Percentiles rank a stretch among this genome's conserved stretches.
phyloP scores from a whole-genome alignment of 306 rosid species.

The Datisca glomerata region DNA sequence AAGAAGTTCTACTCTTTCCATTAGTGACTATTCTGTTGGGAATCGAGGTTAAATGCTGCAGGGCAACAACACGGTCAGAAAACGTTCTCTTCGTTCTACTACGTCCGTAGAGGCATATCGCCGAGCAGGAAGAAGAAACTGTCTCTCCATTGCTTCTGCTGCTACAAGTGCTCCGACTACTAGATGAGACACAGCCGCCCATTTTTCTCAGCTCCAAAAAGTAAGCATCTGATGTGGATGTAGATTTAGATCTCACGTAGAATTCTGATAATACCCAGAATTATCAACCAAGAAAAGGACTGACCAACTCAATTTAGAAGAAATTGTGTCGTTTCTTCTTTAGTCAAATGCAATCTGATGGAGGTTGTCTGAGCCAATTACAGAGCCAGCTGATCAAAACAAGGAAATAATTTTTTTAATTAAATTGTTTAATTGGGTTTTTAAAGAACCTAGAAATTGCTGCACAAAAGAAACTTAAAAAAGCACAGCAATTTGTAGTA shows the following conservation, averaged over 20 bases:
- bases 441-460: constrained; percentile 22
- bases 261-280: constrained; percentile 21
- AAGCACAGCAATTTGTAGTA: constrained; percentile 4
- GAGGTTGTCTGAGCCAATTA: constrained; percentile 6
- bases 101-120: constrained; percentile 21
- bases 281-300: constrained; percentile 32
- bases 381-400: constrained; percentile 36
- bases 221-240: constrained; percentile 24
- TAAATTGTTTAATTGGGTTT: constrained; percentile 20
- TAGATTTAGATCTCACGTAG: constrained; percentile 37
- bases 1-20: constrained; percentile 75
- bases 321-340: constrained; percentile 18
- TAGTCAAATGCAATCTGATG: constrained; percentile 25
- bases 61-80: constrained; percentile 51
- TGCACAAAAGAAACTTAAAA: constrained; percentile 13
- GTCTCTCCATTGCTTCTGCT: constrained; percentile 65
- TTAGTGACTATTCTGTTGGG: constrained; percentile 62
- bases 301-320: constrained; percentile 12
- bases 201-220: constrained; percentile 52
- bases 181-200: constrained; percentile 85
- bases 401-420: constrained; percentile 24
- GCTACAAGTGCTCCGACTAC: constrained; percentile 57
- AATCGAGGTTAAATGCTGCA: constrained; percentile 47
- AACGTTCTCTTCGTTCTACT: constrained; percentile 67
- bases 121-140: constrained; percentile 38